A percentile compares a stretch with the other conserved stretches of the same genome.
Conservation (phyloP, 352 stramenopile genomes). For the Pythium oligandrum region DNA sequence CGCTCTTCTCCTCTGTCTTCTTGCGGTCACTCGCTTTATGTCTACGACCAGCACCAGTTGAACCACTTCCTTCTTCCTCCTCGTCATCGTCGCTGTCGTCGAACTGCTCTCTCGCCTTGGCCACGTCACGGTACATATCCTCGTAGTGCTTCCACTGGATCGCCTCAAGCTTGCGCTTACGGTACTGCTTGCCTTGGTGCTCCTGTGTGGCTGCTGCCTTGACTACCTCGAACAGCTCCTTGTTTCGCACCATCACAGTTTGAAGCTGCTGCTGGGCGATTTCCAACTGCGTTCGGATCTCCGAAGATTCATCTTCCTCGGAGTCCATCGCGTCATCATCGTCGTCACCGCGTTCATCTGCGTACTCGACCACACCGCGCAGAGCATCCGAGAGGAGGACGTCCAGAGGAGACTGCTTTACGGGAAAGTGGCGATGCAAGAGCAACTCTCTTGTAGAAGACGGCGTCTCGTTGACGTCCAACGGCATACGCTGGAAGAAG, state of each 20-base stretch:
- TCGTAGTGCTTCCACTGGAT: conserved; percentile 63
- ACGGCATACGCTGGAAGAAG: background rate
- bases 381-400: conserved; percentile 40
- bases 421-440: conserved; percentile 52
- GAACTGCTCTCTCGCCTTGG: conserved; percentile 32
- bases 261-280: conserved; percentile 44
- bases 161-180: conserved; percentile 33
- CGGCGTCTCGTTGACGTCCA: background rate
- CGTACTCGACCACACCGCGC: conserved; percentile 20
- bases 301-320: conserved; percentile 43
- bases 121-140: conserved; percentile 62
- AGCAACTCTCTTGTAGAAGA: conserved; percentile 28
- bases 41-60: conserved; percentile 2
- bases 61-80: conserved; percentile 14
- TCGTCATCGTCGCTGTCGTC: conserved; percentile 49
- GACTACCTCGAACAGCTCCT: conserved; percentile 32
- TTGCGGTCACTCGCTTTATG: conserved; percentile 1
- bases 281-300: conserved; percentile 49
- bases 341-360: conserved; percentile 36
- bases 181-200: conserved; percentile 43
- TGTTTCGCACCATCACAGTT: conserved; percentile 32
- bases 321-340: conserved; percentile 32
- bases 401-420: conserved; percentile 31
- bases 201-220: conserved; percentile 36
- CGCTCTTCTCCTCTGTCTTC: conserved; percentile 13